Percentiles rank a stretch among this genome's conserved stretches.
These are phyloP conservation scores for Hanseniaspora hatyaiensis DNA, from an alignment of 805 yeast species.

Conservation along the genomic window DNA sequence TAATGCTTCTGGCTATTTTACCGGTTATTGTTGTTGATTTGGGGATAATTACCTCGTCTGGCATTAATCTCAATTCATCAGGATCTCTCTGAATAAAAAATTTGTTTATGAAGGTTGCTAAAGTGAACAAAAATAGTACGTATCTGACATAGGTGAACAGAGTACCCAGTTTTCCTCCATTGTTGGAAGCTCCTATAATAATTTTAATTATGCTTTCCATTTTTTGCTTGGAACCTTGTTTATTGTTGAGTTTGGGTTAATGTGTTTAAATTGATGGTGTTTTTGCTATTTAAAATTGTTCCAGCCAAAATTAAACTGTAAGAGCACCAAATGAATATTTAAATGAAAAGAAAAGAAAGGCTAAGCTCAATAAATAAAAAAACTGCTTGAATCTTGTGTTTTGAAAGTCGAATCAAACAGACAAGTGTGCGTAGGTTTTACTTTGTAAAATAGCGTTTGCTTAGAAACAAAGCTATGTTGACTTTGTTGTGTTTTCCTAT, in stretches of 20 bases:
- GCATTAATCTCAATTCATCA: conserved; percentile 17
- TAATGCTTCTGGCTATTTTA: conserved; percentile 12
- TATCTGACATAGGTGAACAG: conserved; percentile 15
- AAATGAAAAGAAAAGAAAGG: not conserved
- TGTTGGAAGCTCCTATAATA: conserved; percentile 12
- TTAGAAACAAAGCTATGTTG: no score
- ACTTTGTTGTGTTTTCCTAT: no score
- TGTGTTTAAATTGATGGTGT: not conserved
- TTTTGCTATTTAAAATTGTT: not conserved
- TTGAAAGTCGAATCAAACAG: no score
- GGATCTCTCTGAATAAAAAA: conserved; percentile 13
- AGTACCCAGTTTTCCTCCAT: conserved; percentile 14
- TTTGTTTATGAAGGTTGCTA: conserved; percentile 12
- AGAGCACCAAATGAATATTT: not conserved
- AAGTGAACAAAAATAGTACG: conserved; percentile 1
- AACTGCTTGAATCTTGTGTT: no score
- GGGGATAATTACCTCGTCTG: conserved; percentile 14
- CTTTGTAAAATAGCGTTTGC: no score
- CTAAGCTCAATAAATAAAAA: no score
- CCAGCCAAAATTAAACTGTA: not conserved
- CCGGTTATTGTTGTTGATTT: conserved; percentile 9
- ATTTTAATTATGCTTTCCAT: conserved; percentile 13
- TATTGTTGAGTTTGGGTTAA: not conserved
- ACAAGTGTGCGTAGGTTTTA: no score
- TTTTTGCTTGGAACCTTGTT: not conserved